Percentiles rank a stretch among this genome's conserved stretches.
phyloP scores from a whole-genome alignment of 2,329 filamentous ascomycete species.

The Dothidotthia symphoricarpi region DNA sequence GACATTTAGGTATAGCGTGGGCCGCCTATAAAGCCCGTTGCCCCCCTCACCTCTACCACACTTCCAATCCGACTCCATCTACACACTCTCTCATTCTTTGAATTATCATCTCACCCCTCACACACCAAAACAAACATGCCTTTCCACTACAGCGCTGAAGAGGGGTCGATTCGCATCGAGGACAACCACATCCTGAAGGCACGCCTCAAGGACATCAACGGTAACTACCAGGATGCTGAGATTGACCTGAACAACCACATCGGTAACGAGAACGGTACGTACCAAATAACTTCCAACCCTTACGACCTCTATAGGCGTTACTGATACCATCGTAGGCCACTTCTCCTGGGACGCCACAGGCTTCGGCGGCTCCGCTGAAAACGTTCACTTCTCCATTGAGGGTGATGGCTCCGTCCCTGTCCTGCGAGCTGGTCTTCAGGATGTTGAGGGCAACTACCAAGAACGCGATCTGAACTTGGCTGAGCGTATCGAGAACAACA shows the following conservation, averaged over 20 bases:
- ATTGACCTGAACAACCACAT: conserved; percentile 53
- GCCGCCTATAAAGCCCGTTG: no score
- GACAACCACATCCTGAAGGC: conserved; percentile 53
- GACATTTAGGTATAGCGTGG: no score
- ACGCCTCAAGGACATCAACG: conserved; percentile 44
- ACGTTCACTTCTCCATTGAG: conserved; percentile 53
- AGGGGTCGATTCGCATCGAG: conserved; percentile 48
- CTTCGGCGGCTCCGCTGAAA: conserved; percentile 50
- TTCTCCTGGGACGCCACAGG: conserved; percentile 50
- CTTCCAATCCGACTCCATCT: neutral
- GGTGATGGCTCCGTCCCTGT: conserved; percentile 52
- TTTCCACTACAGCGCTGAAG: conserved; percentile 52
- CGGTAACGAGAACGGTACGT: conserved; percentile 53
- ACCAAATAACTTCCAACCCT: no score
- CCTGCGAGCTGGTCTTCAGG: conserved; percentile 52
- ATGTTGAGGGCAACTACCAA: conserved; percentile 45
- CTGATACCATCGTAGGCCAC: conserved; percentile 28
- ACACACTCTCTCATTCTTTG: neutral
- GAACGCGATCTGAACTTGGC: conserved; percentile 55
- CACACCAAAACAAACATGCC: conserved; percentile 18
- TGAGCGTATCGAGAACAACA: conserved; percentile 55
- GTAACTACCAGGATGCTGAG: conserved; percentile 47
- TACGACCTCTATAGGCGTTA: neutral
- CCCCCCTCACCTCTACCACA: conserved; percentile 1
- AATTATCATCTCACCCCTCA: neutral